Evolutionary conservation across 2,329 filamentous ascomycete species (phyloP).

Genomic region (Colletotrichum spaethianum): DNA sequence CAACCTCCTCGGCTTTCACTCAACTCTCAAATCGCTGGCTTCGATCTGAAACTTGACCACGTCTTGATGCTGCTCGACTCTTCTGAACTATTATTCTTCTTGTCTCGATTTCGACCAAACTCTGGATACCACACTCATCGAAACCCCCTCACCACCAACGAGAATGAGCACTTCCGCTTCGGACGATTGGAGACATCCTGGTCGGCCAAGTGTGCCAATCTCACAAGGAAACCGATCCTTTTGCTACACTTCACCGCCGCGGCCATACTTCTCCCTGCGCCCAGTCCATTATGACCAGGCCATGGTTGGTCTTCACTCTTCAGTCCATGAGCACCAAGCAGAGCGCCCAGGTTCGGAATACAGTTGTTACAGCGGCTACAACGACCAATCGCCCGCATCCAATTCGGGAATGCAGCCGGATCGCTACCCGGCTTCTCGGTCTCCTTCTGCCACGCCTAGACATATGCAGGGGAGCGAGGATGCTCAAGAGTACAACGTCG

Average conservation of each 20-base stretch:
- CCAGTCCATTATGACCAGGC: neutral
- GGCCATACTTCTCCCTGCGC: neutral
- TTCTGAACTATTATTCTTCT: neutral
- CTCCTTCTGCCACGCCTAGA: neutral
- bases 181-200: neutral
- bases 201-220: neutral
- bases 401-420: neutral
- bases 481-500: neutral
- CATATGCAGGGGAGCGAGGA: neutral
- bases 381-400: neutral
- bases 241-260: neutral
- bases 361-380: neutral
- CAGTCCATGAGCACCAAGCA: neutral
- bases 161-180: constrained; percentile 11
- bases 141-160: neutral
- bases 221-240: neutral
- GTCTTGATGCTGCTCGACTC: neutral
- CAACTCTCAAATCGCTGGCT: neutral
- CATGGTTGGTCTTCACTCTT: neutral
- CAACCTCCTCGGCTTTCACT: neutral
- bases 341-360: neutral
- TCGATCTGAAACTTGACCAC: neutral
- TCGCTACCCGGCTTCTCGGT: neutral
- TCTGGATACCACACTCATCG: neutral
- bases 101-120: neutral